Percentiles rank a stretch among this genome's conserved stretches.
Evolutionary conservation across 2,329 filamentous ascomycete genomes (phyloP).

Genomic region (Aureobasidium zeae): DNA sequence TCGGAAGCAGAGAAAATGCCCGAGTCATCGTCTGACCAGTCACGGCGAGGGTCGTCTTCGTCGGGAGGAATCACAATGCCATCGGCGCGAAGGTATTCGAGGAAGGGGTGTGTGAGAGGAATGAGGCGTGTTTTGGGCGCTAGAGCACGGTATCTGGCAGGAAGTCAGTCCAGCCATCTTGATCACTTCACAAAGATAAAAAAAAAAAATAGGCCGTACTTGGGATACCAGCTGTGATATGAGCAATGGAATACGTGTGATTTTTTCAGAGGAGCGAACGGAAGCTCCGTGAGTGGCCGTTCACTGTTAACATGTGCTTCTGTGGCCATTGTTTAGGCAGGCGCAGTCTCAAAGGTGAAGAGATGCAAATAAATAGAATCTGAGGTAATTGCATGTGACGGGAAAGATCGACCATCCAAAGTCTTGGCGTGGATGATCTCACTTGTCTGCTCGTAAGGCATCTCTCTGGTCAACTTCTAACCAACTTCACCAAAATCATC

Average conservation of each 20-base stretch:
- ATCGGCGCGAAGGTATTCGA: slow-evolving; percentile 82
- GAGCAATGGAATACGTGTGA: slow-evolving; percentile 90
- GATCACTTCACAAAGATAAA: background rate
- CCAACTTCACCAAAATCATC: background rate
- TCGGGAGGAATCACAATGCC: slow-evolving; percentile 81
- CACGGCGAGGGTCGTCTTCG: slow-evolving; percentile 35
- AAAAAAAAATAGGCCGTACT: slow-evolving; percentile 35
- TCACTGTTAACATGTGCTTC: background rate
- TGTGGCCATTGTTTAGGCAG: slow-evolving; percentile 1
- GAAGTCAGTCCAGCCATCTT: slow-evolving; percentile 16
- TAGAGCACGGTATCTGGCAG: slow-evolving; percentile 60
- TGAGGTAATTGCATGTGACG: too few species aligned
- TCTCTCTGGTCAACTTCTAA: background rate
- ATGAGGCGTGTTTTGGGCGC: slow-evolving; percentile 83
- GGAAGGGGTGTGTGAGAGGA: slow-evolving; percentile 62
- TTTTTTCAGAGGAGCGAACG: slow-evolving; percentile 75
- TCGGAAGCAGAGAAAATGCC: slow-evolving; percentile 40
- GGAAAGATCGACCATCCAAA: background rate
- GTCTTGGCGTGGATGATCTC: slow-evolving; percentile 13
- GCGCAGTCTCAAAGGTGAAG: background rate
- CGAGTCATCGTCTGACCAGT: slow-evolving; percentile 42
- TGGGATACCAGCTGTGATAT: slow-evolving; percentile 83
- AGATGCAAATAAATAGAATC: background rate
- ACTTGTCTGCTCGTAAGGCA: background rate
- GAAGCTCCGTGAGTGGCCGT: slow-evolving; percentile 35